Evolutionary conservation across 2,329 filamentous ascomycete species (phyloP), one percentile per base, ranked within the genome.

Genomic region (Penicillium fuscoglaucum): DNA sequence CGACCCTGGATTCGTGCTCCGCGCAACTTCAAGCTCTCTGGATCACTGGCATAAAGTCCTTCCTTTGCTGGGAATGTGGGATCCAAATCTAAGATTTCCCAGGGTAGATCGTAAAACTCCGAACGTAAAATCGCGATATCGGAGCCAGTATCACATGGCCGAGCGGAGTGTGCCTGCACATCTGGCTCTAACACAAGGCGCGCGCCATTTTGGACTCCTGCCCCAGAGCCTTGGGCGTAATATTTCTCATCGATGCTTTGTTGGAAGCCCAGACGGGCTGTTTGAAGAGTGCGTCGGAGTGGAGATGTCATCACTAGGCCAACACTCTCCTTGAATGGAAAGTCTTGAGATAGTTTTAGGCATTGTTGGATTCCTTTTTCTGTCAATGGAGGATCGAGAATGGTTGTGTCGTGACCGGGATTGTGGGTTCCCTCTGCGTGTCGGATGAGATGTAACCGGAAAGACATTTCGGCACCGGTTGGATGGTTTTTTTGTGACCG

Each of bases 121-220:
- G 57, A 33, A 5, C 41, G 51, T 31, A 64, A 15, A n/a, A 58
- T 19, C 1, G 48, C 31, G 5, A 50, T 45, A 2, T 58, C 57
- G 8, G 58, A 64, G 13, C 60, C 60, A 28, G 57, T 59, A n/a
- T 62, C 60, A 37, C 58, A 64, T 6, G 55, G 62, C 6, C 60
- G 55, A 35, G 58, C 46, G 4, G 60, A 62, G 35, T 64, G 55
- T n/a, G 55, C 57, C 21, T 62, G 61, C 2, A 58, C 29, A 43
- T 64, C 58, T 29, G 62, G 48, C 10, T 56, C 52, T 6, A 62
- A 15, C 9, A 55, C 26, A 15, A 62, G 46, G 2, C 4, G 10
- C 19, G 60, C 57, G 2, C 53, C 57, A n/a, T 51, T 45, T 26
- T 21, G 8, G 19, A 58, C 5, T 15, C 31, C 31, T 33, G 12